Evolutionary conservation across 441 rosid species (phyloP), one percentile per base, ranked within the genome.

Genomic region (Aquilaria agallochum): DNA sequence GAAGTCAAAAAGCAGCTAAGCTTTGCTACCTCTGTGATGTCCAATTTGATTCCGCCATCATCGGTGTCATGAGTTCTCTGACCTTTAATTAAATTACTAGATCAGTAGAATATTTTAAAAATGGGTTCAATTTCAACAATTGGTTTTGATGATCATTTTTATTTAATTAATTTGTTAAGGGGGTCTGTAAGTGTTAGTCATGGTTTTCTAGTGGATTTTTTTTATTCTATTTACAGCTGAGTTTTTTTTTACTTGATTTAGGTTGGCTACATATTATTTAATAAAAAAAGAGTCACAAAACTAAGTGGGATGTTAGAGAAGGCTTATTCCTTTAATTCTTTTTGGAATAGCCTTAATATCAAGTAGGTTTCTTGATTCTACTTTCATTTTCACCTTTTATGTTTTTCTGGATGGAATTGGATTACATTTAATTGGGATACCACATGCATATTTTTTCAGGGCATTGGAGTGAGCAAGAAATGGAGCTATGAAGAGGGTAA

Each of bases 1-100:
- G 1, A 20, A 20, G 27, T 20, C 27, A 20, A 20, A 91, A 89
- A 78, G 97, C 96, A 0, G 88, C 94, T 10, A 96, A 94, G 86
- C 76, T 91, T 59, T 96, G 96, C 63, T 94, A 97, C 64, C 94
- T 94, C 46, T 87, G 89, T 48, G 97, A 94, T 64, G 92, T 87
- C 27, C 96, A 83, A 66, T 94, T 94, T 61, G 94, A 91, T 60
- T 91, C 99, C 46, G 91, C 99, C 13, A 47, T 91, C 56, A 85
- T 94, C 70, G 97, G 96, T 51, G 81, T 94, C 44, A 95, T 93
- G 78, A 72, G 83, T 48, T 9, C 1, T 45, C 7, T 2, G 13
- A 2, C n/a, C 31, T 50, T 42, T 32, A 1, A 31, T 46, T 40
- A 2, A 1, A 20, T 31, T 30, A 5, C 9, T 11, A 12, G 55